phyloP scores from a whole-genome alignment of 352 stramenopile genomes.

The Elongisporangium prolatum region DNA sequence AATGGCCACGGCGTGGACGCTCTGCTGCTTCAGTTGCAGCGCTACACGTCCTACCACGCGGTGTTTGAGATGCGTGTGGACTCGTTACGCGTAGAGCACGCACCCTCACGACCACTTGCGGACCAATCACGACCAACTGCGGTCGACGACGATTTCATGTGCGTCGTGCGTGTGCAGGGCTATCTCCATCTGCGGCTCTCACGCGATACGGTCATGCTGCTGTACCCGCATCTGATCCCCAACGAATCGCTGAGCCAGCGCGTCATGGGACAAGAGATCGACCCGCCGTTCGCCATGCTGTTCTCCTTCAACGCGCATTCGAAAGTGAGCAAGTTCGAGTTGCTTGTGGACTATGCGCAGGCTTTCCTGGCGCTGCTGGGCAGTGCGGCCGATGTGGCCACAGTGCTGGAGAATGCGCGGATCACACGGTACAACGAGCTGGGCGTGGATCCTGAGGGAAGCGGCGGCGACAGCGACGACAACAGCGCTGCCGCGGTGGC shows the following conservation, averaged over 20 bases:
- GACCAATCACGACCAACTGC: constrained; percentile 4
- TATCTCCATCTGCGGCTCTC: constrained; percentile 48
- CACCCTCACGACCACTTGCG: constrained; percentile 5
- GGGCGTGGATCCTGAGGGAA: constrained; percentile 42
- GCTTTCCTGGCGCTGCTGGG: constrained; percentile 45
- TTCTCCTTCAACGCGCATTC: constrained; percentile 52
- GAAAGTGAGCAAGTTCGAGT: constrained; percentile 53
- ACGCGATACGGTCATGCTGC: constrained; percentile 60
- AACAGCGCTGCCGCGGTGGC: constrained; percentile 13
- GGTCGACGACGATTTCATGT: constrained; percentile 17
- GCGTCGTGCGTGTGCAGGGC: constrained; percentile 30
- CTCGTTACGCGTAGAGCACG: constrained; percentile 20
- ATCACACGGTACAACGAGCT: constrained; percentile 57
- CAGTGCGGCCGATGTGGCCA: constrained; percentile 22
- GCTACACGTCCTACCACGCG: constrained; percentile 67
- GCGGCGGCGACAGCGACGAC: background rate
- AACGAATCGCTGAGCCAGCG: constrained; percentile 43
- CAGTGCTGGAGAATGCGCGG: constrained; percentile 34
- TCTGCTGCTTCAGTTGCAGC: constrained; percentile 57
- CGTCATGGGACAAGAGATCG: constrained; percentile 56
- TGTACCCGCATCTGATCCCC: constrained; percentile 60
- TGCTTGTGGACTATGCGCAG: constrained; percentile 48
- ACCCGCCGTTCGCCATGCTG: constrained; percentile 34
- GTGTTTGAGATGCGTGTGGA: constrained; percentile 32
- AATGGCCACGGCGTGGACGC: constrained; percentile 32